Evolutionary conservation across 208 protist species (phyloP), one percentile per base, ranked within the genome.

Genomic region (Leishmania aethiopica): DNA sequence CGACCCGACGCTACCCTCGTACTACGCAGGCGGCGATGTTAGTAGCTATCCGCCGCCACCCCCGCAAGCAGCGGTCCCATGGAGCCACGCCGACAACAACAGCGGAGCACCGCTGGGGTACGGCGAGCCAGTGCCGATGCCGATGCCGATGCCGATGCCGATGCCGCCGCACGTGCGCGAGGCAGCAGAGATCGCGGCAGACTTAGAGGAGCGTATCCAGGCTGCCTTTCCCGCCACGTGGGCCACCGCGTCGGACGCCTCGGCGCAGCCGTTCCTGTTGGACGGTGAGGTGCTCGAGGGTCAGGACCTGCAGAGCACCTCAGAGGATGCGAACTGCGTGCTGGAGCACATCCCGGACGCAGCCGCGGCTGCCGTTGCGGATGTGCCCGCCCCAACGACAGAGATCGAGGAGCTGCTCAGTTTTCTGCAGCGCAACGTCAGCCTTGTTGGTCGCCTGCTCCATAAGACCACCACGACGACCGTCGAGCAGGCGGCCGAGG

Each of bases 331-430:
- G 25, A 22, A 15, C 53, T 82, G 64, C 73, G 78, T 86, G 40
- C 32, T 86, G 17, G 45, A 59, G 3, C 40, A 77, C 74, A 32
- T 86, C 53, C 32, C 82, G 1, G 78, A 49, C 10, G 73, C 59
- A 2, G 45, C 37, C 22, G 78, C 82, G 0, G 78, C 78, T 22
- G 40, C 51, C 3, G 19, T 60, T 28, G 78, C 76, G 25, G 35
- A 81, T 4, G 71, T 87, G 1, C 89, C 89, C 0, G 32, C 74
- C 1, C 79, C 85, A 42, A 90, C 70, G 78, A 79, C 85, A 11
- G 92, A 96, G 75, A 87, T 96, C 40, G 84, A 88, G n/a, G 90
- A 92, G 13, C 75, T 94, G 45, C 86, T 91, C 8, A 28, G 72
- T 32, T 85, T 91, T 59, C 19, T 96, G 51, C 80, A 88, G 47